Percentiles rank a stretch among this genome's conserved stretches.
phyloP scores from a whole-genome alignment of 2,329 filamentous ascomycete genomes.

The Sclerotinia nivalis region DNA sequence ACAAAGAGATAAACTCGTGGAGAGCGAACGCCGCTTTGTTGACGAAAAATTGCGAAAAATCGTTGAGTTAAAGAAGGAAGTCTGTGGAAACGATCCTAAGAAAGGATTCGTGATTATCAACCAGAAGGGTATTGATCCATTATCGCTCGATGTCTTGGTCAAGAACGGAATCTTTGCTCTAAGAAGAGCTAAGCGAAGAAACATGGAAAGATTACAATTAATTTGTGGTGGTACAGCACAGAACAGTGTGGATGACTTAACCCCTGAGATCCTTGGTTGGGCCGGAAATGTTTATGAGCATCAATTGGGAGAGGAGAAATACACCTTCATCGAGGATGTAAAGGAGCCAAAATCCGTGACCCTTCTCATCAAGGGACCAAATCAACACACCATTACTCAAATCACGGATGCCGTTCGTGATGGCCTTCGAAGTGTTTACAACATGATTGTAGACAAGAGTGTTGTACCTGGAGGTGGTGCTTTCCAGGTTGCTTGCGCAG shows the following conservation, averaged over 20 bases:
- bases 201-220: conserved; percentile 97
- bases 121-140: conserved; percentile 97
- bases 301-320: conserved; percentile 97
- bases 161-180: conserved; percentile 98
- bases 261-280: conserved; percentile 88
- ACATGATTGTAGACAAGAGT: conserved; percentile 97
- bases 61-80: conserved; percentile 95
- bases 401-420: conserved; percentile 96
- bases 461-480: conserved; percentile 93
- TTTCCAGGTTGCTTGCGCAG: conserved; percentile 91
- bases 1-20: conserved; percentile 95
- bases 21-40: conserved; percentile 93
- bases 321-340: conserved; percentile 97
- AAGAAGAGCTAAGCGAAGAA: conserved; percentile 91
- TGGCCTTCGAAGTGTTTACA: conserved; percentile 94
- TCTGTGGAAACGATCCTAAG: conserved; percentile 88
- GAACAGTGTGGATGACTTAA: conserved; percentile 94
- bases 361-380: conserved; percentile 95
- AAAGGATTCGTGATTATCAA: conserved; percentile 98
- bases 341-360: conserved; percentile 99
- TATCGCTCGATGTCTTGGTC: conserved; percentile 91
- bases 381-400: conserved; percentile 93
- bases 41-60: conserved; percentile 97
- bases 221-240: conserved; percentile 88
- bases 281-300: conserved; percentile 97